phyloP scores from a whole-genome alignment of 2,329 filamentous ascomycete genomes.

The Tolypocladium tropicale region DNA sequence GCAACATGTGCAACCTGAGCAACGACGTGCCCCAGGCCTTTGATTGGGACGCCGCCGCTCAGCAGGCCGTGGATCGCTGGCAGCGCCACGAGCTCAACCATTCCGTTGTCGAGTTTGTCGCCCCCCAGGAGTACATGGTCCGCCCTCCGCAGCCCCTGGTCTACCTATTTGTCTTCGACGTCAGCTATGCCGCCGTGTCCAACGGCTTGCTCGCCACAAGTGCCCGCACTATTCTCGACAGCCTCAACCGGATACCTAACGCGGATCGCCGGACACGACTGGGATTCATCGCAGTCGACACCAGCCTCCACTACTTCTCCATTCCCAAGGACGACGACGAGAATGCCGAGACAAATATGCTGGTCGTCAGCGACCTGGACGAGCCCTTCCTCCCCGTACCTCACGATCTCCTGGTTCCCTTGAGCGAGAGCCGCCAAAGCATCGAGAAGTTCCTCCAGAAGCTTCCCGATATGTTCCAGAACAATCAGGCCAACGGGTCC shows the following conservation, averaged over 20 bases:
- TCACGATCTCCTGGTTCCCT: conserved; percentile 77
- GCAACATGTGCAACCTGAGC: conserved; percentile 98
- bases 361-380: conserved; percentile 89
- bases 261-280: conserved; percentile 85
- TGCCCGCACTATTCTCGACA: conserved; percentile 88
- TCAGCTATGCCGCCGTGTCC: conserved; percentile 82
- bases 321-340: conserved; percentile 84
- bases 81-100: conserved; percentile 88
- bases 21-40: conserved; percentile 99
- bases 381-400: conserved; percentile 95
- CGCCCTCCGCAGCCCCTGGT: conserved; percentile 90
- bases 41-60: conserved; percentile 89
- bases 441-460: conserved; percentile 86
- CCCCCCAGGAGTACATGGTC: conserved; percentile 99
- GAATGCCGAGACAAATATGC: conserved; percentile 75
- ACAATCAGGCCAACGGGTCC: conserved; percentile 80
- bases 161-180: conserved; percentile 91
- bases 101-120: conserved; percentile 94
- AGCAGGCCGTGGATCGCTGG: conserved; percentile 88
- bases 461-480: conserved; percentile 93
- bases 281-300: conserved; percentile 92
- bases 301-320: conserved; percentile 90
- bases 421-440: conserved; percentile 81
- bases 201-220: conserved; percentile 86
- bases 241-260: conserved; percentile 95